Conservation (phyloP, 2,329 filamentous ascomycete species). For the Bipolaris bicolor region DNA sequence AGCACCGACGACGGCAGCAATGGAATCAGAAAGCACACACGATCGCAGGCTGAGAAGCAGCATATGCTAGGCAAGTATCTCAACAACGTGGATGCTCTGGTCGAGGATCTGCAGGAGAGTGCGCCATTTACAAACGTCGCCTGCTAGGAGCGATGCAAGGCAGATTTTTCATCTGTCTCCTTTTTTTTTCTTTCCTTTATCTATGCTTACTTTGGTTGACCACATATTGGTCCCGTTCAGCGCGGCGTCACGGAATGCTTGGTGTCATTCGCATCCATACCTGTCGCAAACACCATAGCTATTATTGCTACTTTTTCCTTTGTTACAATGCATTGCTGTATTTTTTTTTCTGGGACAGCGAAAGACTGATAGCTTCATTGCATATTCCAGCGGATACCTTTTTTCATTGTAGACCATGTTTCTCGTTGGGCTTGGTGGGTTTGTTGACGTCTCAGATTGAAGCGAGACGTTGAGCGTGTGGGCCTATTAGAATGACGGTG, state of each 20-base stretch:
- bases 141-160: conserved; percentile 21
- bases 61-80: conserved; percentile 76
- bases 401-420: conserved; percentile 27
- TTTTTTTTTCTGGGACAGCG: conserved; percentile 4
- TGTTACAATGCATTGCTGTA: conserved; percentile 11
- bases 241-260: conserved; percentile 35
- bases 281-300: conserved; percentile 17
- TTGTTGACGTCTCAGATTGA: conserved; percentile 6
- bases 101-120: conserved; percentile 80
- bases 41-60: conserved; percentile 82
- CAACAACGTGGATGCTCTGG: conserved; percentile 79
- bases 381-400: conserved; percentile 28
- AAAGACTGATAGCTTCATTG: conserved; percentile 21
- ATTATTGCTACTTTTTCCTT: conserved; percentile 18
- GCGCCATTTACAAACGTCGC: conserved; percentile 60
- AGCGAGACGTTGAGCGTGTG: not conserved
- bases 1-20: conserved; percentile 41
- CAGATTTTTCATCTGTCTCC: not conserved
- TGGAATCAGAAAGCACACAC: conserved; percentile 48
- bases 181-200: conserved; percentile 17
- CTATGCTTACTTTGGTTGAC: conserved; percentile 13
- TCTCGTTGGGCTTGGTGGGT: conserved; percentile 12
- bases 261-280: conserved; percentile 15
- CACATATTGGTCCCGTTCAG: conserved; percentile 28
- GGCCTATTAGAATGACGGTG: not conserved